Percentiles rank a stretch among this genome's conserved stretches.
Conservation (phyloP, 208 protist genomes). For the Tritrichomonas musculus region DNA sequence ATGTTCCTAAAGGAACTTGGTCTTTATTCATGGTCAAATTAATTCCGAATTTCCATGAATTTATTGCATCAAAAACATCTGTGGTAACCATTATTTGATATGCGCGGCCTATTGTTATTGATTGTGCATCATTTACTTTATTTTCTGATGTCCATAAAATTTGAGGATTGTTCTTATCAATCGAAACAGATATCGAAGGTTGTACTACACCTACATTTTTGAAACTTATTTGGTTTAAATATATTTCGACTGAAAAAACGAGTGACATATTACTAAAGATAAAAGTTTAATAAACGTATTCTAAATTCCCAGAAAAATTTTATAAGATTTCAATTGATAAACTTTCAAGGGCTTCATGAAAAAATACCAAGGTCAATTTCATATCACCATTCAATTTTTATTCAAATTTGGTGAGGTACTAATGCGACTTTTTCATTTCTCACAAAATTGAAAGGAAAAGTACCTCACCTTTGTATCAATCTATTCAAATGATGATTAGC, state of each 20-base stretch:
- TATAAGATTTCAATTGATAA: no score
- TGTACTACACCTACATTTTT: no score
- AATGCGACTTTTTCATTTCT: no score
- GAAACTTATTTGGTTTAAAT: neutral
- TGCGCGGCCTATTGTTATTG: neutral
- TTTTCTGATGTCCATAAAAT: neutral
- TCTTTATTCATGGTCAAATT: neutral
- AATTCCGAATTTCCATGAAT: neutral
- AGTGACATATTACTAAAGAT: neutral
- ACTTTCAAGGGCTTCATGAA: no score
- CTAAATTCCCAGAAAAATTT: no score
- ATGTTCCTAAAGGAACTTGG: neutral
- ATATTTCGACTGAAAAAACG: conserved; percentile 14
- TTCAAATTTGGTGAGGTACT: no score
- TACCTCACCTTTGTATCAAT: no score
- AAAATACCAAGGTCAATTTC: no score
- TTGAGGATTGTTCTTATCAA: neutral
- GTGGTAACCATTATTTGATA: conserved; percentile 8
- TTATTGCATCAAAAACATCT: neutral
- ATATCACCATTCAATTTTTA: no score
- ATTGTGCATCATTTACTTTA: neutral
- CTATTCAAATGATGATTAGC: no score
- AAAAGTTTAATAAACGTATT: no score
- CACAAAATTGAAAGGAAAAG: no score
- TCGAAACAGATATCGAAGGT: neutral